phyloP scores from a whole-genome alignment of 2,329 filamentous ascomycete genomes.

The Dactylellina haptotyla region DNA sequence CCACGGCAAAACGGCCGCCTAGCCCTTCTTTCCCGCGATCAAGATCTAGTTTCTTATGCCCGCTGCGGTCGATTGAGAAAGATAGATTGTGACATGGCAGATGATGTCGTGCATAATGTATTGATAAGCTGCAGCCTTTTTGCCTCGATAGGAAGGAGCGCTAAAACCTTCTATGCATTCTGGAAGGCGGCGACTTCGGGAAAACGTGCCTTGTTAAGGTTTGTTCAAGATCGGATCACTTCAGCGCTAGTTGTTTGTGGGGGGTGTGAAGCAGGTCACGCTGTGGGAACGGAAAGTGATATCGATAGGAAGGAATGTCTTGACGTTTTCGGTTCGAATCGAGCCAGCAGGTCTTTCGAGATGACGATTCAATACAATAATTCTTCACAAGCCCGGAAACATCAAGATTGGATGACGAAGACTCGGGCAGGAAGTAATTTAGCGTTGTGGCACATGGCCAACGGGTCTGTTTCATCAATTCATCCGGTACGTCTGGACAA shows the following conservation, averaged over 20 bases:
- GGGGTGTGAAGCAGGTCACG: not conserved
- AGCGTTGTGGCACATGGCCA: not conserved
- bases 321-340: not conserved
- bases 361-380: not conserved
- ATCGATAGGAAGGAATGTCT: conserved; percentile 12
- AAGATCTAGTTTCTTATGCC: not conserved
- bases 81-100: no score
- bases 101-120: conserved; percentile 3
- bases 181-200: conserved; percentile 7
- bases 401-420: not conserved
- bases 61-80: not conserved
- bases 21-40: not conserved
- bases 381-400: not conserved
- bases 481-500: conserved; percentile 22
- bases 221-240: not conserved
- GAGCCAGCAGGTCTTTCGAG: not conserved
- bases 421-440: not conserved
- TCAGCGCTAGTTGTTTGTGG: not conserved
- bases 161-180: conserved; percentile 1
- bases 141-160: conserved; percentile 8
- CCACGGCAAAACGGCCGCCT: not conserved
- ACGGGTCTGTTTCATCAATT: conserved; percentile 39
- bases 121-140: conserved; percentile 10
- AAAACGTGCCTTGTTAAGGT: not conserved
- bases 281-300: conserved; percentile 26